Base-by-base conservation (phyloP, 306 rosid species). In the Fragaria vesca region DNA sequence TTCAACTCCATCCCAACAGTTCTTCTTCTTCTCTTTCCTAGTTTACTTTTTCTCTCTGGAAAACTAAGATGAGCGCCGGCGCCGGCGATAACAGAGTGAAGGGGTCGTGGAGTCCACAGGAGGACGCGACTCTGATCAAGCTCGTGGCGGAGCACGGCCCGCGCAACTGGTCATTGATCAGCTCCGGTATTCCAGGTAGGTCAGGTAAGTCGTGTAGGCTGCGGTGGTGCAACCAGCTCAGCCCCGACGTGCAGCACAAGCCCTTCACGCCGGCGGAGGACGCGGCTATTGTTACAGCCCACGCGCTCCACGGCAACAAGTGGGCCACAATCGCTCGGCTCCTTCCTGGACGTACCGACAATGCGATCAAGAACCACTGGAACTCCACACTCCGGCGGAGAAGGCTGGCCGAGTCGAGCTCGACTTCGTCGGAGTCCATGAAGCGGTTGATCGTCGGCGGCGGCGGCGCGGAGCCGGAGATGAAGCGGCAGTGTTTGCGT, bases 341-440 rank as follows among this genome's bases (percentile, higher is more conserved):
- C 63, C 80, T 95, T 11, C 97, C 95, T 0, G 97, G 98, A 3
- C 90, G 98, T 1, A 90, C 98, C 2, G 98, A 92, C 69, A 95
- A 95, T 84, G 94, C 97, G 26, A 92, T 95, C 10, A 95, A 94
- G 79, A 95, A 95, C 38, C 98, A 92, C 84, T 95, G 98, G 98
- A 95, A 95, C 73, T 91, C 98, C 40, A 89, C 97, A 6, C 93
- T 95, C 45, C 93, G 95, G 28, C 94, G 93, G 45, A 81, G 87
- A 1, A 78, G 87, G 1, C 66, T 58, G 40, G 80, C 42, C 40
- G 65, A 68, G 71, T 51, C 47, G 4, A 47, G 69, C 1, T 76
- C 81, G 2, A 65, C 75, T 0, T 79, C 85, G 0, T 76, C 86
- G 2, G 83, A 84, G 12, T 72, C 89, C 2, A 5, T 68, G 30